These are phyloP conservation scores for Leishmania martiniquensis DNA, from an alignment of 208 protist species.

Conservation along the genomic window DNA sequence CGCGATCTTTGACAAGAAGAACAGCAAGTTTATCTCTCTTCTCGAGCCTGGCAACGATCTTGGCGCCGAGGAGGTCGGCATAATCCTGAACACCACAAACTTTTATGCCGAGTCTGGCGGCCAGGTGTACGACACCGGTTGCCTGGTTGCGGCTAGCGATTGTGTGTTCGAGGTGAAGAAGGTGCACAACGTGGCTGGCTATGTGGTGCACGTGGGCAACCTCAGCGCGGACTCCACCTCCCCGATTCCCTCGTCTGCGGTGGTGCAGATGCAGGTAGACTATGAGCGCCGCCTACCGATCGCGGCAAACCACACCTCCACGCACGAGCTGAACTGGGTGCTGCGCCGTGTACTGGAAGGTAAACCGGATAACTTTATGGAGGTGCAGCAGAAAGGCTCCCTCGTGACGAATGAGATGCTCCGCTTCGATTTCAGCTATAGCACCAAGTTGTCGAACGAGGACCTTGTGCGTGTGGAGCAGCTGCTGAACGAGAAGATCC, in stretches of 20 bases:
- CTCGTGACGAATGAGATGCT: slow-evolving; percentile 93
- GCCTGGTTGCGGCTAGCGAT: slow-evolving; percentile 75
- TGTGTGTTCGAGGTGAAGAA: slow-evolving; percentile 91
- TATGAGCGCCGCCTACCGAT: slow-evolving; percentile 81
- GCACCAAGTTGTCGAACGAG: slow-evolving; percentile 73
- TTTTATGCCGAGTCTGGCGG: slow-evolving; percentile 99
- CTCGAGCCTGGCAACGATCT: slow-evolving; percentile 47
- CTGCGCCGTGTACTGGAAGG: slow-evolving; percentile 92
- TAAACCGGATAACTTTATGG: slow-evolving; percentile 79
- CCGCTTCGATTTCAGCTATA: slow-evolving; percentile 98
- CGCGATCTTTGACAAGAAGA: slow-evolving; percentile 90
- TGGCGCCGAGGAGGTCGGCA: slow-evolving; percentile 75
- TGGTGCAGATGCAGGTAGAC: slow-evolving; percentile 89
- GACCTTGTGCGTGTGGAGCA: slow-evolving; percentile 90
- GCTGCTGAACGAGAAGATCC: slow-evolving; percentile 90
- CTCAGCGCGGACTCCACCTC: slow-evolving; percentile 66
- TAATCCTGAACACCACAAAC: slow-evolving; percentile 96
- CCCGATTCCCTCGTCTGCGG: slow-evolving; percentile 67
- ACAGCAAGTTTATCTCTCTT: slow-evolving; percentile 67
- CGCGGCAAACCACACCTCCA: slow-evolving; percentile 97
- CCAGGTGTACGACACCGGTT: slow-evolving; percentile 97
- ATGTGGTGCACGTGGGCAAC: slow-evolving; percentile 96
- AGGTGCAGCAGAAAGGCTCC: slow-evolving; percentile 96
- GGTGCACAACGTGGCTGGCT: slow-evolving; percentile 95
- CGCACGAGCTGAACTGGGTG: slow-evolving; percentile 98